A percentile compares a stretch with the other conserved stretches of the same genome.
Evolutionary conservation across 768 basidiomycete species (phyloP).

Genomic region (Amanita thiersii): DNA sequence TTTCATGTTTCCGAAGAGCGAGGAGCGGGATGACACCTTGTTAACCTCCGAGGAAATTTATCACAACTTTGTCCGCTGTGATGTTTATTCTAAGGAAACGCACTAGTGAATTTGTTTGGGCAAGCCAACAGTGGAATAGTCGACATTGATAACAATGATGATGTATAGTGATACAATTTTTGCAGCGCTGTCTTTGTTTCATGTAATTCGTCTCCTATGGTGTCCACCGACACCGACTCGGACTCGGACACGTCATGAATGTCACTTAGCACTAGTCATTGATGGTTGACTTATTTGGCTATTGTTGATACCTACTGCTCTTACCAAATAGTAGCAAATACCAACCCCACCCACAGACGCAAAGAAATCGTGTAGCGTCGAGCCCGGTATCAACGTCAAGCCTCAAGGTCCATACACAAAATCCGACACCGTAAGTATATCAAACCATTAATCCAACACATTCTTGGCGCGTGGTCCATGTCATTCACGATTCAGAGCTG

Average conservation of each 20-base stretch:
- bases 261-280: no score
- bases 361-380: slow-evolving; percentile 10
- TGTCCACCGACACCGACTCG: no score
- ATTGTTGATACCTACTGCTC: no score
- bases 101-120: background rate
- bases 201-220: no score
- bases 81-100: slow-evolving; percentile 31
- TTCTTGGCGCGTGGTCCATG: slow-evolving; percentile 13
- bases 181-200: no score
- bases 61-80: slow-evolving; percentile 59
- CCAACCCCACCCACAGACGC: background rate
- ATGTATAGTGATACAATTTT: no score
- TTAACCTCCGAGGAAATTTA: slow-evolving; percentile 66
- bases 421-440: slow-evolving; percentile 30
- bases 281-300: no score
- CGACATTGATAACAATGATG: no score
- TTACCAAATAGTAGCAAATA: slow-evolving; percentile 1
- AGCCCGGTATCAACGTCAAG: slow-evolving; percentile 30
- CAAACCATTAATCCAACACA: slow-evolving; percentile 12
- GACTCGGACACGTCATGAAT: no score
- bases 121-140: no score
- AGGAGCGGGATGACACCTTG: slow-evolving; percentile 53
- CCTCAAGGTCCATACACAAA: slow-evolving; percentile 29
- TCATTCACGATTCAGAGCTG: slow-evolving; percentile 15
- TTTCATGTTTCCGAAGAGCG: slow-evolving; percentile 51